A percentile compares a stretch with the other conserved stretches of the same genome.
phyloP scores from a whole-genome alignment of 345 rosid genomes.

The Odontarrhena argentea region DNA sequence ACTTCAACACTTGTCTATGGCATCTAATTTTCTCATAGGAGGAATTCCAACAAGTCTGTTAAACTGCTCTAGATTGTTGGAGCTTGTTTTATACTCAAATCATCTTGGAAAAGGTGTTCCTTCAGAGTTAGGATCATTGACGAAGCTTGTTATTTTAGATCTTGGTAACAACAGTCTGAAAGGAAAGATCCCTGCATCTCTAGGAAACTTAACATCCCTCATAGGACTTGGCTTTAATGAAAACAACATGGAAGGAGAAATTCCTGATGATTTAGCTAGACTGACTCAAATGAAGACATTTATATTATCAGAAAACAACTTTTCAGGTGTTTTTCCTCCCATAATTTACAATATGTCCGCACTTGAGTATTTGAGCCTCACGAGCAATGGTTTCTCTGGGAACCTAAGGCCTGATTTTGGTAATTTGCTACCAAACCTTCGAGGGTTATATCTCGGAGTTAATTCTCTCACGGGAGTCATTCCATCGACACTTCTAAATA shows the following conservation, averaged over 20 bases:
- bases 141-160: neutral
- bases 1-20: neutral
- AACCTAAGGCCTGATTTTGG: conserved; percentile 15
- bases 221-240: too few relatives aligned
- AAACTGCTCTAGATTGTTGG: neutral
- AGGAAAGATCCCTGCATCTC: neutral
- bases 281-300: neutral
- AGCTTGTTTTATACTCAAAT: neutral
- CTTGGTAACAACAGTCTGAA: neutral
- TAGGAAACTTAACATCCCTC: conserved; percentile 6
- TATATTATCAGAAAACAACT: neutral
- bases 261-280: neutral
- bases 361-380: neutral
- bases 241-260: neutral
- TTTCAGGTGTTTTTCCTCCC: conserved; percentile 1
- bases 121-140: neutral
- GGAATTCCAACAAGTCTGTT: neutral
- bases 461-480: neutral
- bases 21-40: neutral
- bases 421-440: neutral
- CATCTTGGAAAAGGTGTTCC: neutral
- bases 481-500: neutral
- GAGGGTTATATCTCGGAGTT: neutral
- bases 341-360: neutral
- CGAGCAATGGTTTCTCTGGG: conserved; percentile 11